Evolutionary conservation across 768 basidiomycete species (phyloP).

Genomic region (Postia placenta): DNA sequence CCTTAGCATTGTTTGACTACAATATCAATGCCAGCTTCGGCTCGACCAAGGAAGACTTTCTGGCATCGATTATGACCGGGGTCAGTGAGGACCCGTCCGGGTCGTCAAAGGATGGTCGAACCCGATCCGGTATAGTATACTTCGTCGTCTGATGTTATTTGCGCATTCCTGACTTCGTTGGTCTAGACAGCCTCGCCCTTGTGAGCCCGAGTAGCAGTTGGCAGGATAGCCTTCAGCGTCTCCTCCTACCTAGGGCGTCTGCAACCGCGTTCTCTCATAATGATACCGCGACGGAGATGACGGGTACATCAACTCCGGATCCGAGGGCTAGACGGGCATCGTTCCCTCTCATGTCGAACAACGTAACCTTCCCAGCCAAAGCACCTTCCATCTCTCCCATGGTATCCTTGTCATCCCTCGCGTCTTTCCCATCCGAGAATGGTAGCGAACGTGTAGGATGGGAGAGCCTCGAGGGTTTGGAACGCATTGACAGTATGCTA

Average conservation of each 20-base stretch:
- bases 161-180: not conserved
- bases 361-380: conserved; percentile 1
- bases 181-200: conserved; percentile 8
- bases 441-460: not conserved
- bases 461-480: conserved; percentile 4
- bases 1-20: not conserved
- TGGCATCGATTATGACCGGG: conserved; percentile 21
- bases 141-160: not conserved
- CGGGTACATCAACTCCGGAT: conserved; percentile 1
- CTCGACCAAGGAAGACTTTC: conserved; percentile 26
- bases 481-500: conserved; percentile 3
- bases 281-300: not conserved
- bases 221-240: conserved; percentile 14
- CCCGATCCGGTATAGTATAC: conserved; percentile 3
- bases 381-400: not conserved
- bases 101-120: conserved; percentile 4
- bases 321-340: conserved; percentile 9
- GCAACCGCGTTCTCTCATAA: not conserved
- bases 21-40: conserved; percentile 15
- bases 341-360: conserved; percentile 7
- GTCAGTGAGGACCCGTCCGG: conserved; percentile 13
- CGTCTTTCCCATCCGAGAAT: not conserved
- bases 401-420: not conserved
- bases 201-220: conserved; percentile 15
- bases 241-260: conserved; percentile 2